Base-by-base conservation (phyloP, 805 yeast species). In the Sugiyamaella americana region DNA sequence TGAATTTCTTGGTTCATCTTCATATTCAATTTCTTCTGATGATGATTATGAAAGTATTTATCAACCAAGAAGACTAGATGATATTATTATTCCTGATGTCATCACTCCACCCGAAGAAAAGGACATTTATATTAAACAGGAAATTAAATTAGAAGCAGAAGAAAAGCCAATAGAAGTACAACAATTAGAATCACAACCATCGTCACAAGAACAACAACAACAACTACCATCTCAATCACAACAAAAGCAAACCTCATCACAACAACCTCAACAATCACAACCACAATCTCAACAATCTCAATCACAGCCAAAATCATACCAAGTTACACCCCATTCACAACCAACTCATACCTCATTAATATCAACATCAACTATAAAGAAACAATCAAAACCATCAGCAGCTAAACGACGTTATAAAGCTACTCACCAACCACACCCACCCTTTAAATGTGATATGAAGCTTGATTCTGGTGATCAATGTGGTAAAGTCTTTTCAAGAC, bases 401-500 rank as follows among this genome's bases (percentile, higher is more conserved):
- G 19, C 16, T 16, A 26, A 13, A 24, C 19, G 18, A 19, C 43
- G 40, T 34, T 26, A 36, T 29, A 8, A 16, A 18, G 35, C 11
- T 24, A 43, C 8, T 26, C n/a, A n/a, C n/a, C n/a, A n/a, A n/a
- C n/a, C n/a, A n/a, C n/a, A n/a, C n/a, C 44, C 17, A 22, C 48
- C 55, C 11, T 55, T 48, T 41, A 47, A 44, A 21, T 55, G 58
- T 41, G 54, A 50, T 6, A 13, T 47, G 32, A 64, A 73, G 6
- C 79, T 79, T 56, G 83, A 86, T 3, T 61, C 75, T 22, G 78
- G 84, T 16, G 61, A 70, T 51, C 76, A 78, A 20, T 87, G 96
- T 65, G 68, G 74, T 55, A 85, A 85, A 66, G 80, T 80, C 58
- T 91, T 91, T 61, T 87, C 97, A 16, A 78, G 98, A 60, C 95